Evolutionary conservation across 768 basidiomycete genomes (phyloP).

Genomic region (Psilocybe tampanensis): DNA sequence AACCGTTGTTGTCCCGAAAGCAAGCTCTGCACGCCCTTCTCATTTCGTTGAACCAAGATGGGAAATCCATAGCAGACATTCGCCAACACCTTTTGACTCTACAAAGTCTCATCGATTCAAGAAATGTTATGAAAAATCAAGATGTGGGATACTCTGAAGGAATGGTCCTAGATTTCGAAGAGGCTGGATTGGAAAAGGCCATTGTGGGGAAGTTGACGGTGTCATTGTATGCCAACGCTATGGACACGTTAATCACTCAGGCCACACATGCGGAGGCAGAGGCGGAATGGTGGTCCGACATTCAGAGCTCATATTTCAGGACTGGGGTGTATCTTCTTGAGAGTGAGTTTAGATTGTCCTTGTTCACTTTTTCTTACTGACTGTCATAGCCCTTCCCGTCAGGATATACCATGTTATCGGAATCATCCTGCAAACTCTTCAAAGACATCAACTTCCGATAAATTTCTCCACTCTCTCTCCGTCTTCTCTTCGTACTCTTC

Average conservation of each 20-base stretch:
- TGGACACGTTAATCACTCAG: constrained; percentile 66
- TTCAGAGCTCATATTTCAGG: constrained; percentile 54
- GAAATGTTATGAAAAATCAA: background rate
- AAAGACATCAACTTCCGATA: constrained; percentile 46
- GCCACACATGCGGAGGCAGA: constrained; percentile 74
- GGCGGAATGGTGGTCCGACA: constrained; percentile 82
- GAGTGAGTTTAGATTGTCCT: constrained; percentile 50
- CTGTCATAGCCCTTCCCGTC: constrained; percentile 45
- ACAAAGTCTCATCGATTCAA: constrained; percentile 23
- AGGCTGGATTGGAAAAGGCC: constrained; percentile 41
- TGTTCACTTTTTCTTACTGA: constrained; percentile 6
- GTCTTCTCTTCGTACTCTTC: constrained; percentile 48
- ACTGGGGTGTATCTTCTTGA: constrained; percentile 74
- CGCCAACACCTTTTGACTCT: constrained; percentile 26
- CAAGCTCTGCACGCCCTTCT: constrained; percentile 40
- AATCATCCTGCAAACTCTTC: constrained; percentile 44
- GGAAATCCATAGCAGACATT: constrained; percentile 28
- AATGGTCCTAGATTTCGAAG: constrained; percentile 28
- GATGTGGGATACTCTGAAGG: background rate
- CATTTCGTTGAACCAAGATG: constrained; percentile 33
- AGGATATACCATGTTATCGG: constrained; percentile 39
- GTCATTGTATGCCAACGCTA: constrained; percentile 64
- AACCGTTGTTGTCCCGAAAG: constrained; percentile 19
- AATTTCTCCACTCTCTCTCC: constrained; percentile 48
- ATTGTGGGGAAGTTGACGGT: constrained; percentile 53